These are phyloP conservation scores for Pistacia vera DNA, from an alignment of 345 rosid genomes.

Conservation along the genomic window DNA sequence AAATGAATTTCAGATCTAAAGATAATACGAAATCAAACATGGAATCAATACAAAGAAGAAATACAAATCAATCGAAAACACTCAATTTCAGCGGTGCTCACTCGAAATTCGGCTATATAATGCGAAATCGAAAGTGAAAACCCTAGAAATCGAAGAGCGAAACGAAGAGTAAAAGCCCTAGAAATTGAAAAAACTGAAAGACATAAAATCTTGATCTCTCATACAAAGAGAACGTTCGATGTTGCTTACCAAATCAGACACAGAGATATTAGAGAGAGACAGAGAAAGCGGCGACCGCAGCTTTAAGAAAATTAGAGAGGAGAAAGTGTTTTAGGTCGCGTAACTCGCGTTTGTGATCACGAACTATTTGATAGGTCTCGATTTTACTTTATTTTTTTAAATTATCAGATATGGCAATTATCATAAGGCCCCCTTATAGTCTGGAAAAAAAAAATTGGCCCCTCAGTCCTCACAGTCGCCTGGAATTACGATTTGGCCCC, in stretches of 20 bases:
- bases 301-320: slow-evolving; percentile 20
- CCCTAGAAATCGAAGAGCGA: slow-evolving; percentile 14
- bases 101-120: background rate
- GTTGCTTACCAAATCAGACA: slow-evolving; percentile 32
- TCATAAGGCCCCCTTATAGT: background rate
- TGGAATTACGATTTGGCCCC: too few species aligned
- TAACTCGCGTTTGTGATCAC: slow-evolving; percentile 16
- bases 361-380: background rate
- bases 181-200: background rate
- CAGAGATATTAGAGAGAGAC: background rate
- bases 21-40: slow-evolving; percentile 13
- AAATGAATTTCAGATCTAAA: slow-evolving; percentile 21
- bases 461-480: too few species aligned
- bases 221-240: background rate
- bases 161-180: slow-evolving; percentile 1
- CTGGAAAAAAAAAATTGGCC: background rate
- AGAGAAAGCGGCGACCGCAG: slow-evolving; percentile 26
- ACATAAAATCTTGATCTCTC: background rate
- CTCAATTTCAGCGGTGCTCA: background rate
- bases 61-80: background rate
- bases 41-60: background rate
- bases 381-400: slow-evolving; percentile 5
- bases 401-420: background rate
- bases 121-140: slow-evolving; percentile 4
- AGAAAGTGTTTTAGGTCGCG: slow-evolving; percentile 9